Base-by-base conservation (phyloP, 139 green algal species). In the Prasinococcaceae sp. region DNA sequence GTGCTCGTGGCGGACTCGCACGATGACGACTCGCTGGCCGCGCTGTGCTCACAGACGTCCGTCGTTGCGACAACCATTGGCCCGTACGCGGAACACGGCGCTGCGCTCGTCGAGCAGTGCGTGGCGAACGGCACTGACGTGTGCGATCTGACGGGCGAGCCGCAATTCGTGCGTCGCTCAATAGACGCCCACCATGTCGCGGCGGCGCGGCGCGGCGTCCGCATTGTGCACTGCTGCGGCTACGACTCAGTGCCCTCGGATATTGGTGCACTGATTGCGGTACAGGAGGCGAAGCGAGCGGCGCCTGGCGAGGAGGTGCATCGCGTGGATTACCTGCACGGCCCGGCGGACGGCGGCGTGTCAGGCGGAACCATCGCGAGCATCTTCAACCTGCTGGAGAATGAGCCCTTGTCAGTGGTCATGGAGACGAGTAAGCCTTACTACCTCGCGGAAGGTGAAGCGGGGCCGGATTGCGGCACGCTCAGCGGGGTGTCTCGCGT, bases 211-310 rank as follows among this genome's bases (percentile, higher is more conserved):
- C 81, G 83, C 50, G 64, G 63, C 30, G 16, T 30, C 14, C 16
- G 23, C 17, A 73, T 86, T 30, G 75, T 92, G 30, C 65, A 77
- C 48, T 85, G 63, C 72, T 86, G 76, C 47, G 84, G 84, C 33
- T 90, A 81, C 60, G 83, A 94, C 76, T 75, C 45, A 47, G 70
- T 83, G 1, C 84, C 84, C 10, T 81, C 72, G 39, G 84, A 93
- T 61, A 26, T 94, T 20, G 79, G 79, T 6, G 47, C 73, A 9
- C 66, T 68, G 25, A 68, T 55, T 20, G 50, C 78, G 17, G 46
- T 70, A 24, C 4, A 39, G 27, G 17, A 47, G 38, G 39, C 50
- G 20, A 39, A 24, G 4, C 25, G 23, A 49, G 16, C 12, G 42
- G 0, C 10, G 16, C n/a, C 28, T 37, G 51, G 25, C 9, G 33